phyloP scores from a whole-genome alignment of 202 grass and related monocot species.

The Musa balbisiana region DNA sequence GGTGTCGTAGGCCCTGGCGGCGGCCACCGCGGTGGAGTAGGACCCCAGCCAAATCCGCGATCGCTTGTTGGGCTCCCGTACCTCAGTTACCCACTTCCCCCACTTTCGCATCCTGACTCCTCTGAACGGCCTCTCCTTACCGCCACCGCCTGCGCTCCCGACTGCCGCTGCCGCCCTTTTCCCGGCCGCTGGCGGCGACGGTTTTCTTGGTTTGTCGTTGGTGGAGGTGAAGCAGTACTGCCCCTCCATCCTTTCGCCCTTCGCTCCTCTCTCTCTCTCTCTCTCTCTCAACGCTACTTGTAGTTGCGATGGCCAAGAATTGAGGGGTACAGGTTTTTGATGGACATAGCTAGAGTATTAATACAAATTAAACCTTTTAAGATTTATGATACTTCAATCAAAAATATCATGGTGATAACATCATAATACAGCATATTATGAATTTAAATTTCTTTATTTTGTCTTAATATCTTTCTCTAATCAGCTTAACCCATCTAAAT shows the following conservation, averaged over 20 bases:
- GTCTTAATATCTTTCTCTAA: too few species aligned
- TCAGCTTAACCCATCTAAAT: too few species aligned
- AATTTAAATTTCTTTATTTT: too few species aligned
- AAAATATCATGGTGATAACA: too few species aligned
- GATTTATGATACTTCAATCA: too few species aligned
- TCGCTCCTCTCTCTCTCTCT: not conserved
- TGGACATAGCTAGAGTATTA: too few species aligned
- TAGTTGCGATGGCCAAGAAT: too few species aligned
- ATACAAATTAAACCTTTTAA: too few species aligned
- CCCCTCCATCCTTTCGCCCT: slow-evolving; percentile 1
- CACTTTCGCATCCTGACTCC: slow-evolving; percentile 90
- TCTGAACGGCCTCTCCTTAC: slow-evolving; percentile 43
- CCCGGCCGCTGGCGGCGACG: not conserved
- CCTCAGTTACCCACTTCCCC: slow-evolving; percentile 32
- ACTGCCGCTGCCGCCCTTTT: not conserved
- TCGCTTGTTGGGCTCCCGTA: not conserved
- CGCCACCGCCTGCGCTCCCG: not conserved
- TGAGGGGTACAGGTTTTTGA: too few species aligned
- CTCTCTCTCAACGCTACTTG: not conserved
- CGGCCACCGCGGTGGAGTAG: slow-evolving; percentile 67
- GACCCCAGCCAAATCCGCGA: slow-evolving; percentile 91
- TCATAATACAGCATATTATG: too few species aligned
- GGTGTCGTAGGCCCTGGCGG: slow-evolving; percentile 18
- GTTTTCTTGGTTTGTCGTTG: not conserved
- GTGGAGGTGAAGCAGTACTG: slow-evolving; percentile 9